Base-by-base conservation (phyloP, 495 filamentous ascomycete species). In the Neurospora tetrasperma region DNA sequence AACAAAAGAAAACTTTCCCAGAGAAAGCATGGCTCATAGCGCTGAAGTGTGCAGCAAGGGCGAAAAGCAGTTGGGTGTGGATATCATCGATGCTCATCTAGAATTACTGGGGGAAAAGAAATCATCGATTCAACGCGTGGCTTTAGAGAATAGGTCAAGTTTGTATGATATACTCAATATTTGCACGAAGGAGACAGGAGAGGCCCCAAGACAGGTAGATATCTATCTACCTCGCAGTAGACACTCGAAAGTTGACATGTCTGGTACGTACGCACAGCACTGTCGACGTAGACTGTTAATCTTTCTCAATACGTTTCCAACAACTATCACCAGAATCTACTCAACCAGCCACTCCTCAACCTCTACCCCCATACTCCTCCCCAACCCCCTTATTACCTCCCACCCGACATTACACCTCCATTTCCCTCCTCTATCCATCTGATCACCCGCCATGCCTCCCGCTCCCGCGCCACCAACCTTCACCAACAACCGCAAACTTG, bases 321-420 rank as follows among this genome's bases (percentile, higher is more conserved):
- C 43, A 46, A n/a, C 20, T 10, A 0, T 62, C 5, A 62, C 3
- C 40, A 12, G 4, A 11, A 4, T 42, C 27, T 48, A 90, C 70
- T 92, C 92, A 62, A 87, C 83, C 72, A 94, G 76, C 83, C 89
- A 93, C 75, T 91, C 90, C 77, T 90, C 89, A 18, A 92, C 83
- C 81, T 93, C 91, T 69, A 94, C 87, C 23, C 88, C 89, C 70
- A 94, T 86, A 75, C 87, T 88, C 79, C 92, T 83, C 40, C 89
- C 91, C 75, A 94, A 74, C 40, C 82, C 83, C 73, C 86, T 80
- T 5, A 91, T 85, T 72, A 89, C 86, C 77, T 94, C 93, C 92
- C 91, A 94, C 11, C 89, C 89, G 70, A 93, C 89, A 75, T 89
- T 90, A 9, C 92, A 88, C 76, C 90, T 86, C 90, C 91, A 94